Conservation (phyloP, 345 rosid species). For the Citrus unshiu region DNA sequence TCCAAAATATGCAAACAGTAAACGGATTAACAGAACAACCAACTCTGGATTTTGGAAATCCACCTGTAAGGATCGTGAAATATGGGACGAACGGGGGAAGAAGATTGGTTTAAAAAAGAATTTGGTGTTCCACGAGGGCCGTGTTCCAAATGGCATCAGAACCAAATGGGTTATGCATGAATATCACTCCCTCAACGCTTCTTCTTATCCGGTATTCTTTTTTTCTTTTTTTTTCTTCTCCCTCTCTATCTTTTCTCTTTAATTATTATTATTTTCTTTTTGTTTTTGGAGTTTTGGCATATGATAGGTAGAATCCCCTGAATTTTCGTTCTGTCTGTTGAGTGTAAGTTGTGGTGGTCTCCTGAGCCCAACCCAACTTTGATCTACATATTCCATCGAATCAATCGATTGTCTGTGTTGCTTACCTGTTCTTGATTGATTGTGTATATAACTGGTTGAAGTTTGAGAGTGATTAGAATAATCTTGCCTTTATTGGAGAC, state of each 20-base stretch:
- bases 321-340: too few species aligned
- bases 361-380: too few species aligned
- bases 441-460: neutral
- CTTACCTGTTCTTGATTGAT: neutral
- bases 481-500: neutral
- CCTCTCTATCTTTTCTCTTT: too few species aligned
- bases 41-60: neutral
- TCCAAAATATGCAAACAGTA: neutral
- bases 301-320: neutral
- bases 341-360: too few species aligned
- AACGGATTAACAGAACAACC: neutral
- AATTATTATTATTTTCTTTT: neutral
- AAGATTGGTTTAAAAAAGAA: neutral
- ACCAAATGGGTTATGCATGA: slow-evolving; percentile 28
- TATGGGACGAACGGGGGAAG: neutral
- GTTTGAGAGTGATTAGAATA: neutral
- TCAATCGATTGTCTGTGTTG: too few species aligned
- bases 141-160: neutral
- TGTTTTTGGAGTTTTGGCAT: neutral
- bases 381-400: too few species aligned
- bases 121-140: slow-evolving; percentile 5
- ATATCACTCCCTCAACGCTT: neutral
- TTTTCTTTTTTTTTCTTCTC: too few species aligned
- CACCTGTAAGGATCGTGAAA: neutral
- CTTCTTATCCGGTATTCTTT: slow-evolving; percentile 1